A percentile compares a stretch with the other conserved stretches of the same genome.
phyloP scores from a whole-genome alignment of 768 basidiomycete genomes.

The Leccinum sublutescens region DNA sequence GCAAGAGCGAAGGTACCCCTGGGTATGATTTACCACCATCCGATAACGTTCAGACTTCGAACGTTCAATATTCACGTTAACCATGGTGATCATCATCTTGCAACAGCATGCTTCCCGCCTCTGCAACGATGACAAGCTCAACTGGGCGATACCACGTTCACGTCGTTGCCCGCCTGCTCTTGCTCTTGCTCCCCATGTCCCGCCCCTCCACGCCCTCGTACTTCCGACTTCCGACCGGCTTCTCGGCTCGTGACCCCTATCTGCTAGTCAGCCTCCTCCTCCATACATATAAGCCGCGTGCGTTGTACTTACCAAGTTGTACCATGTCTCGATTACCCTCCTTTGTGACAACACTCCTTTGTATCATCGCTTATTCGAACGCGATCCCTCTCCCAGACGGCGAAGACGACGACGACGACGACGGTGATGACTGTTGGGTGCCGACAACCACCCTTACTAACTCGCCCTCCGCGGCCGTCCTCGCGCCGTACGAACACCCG shows the following conservation, averaged over 20 bases:
- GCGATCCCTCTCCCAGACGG: constrained; percentile 9
- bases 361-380: not conserved
- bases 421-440: constrained; percentile 2
- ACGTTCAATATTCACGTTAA: too few species aligned
- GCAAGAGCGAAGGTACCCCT: too few species aligned
- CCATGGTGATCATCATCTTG: too few species aligned
- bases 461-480: constrained; percentile 6
- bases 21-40: too few species aligned
- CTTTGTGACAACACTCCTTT: constrained; percentile 18
- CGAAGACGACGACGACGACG: constrained; percentile 11
- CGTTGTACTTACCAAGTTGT: not conserved
- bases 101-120: too few species aligned
- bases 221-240: not conserved
- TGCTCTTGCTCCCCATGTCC: too few species aligned
- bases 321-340: constrained; percentile 20
- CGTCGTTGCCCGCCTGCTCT: too few species aligned
- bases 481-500: constrained; percentile 12
- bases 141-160: too few species aligned
- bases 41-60: too few species aligned
- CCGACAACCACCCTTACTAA: not conserved
- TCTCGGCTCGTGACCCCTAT: too few species aligned
- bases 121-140: too few species aligned
- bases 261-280: not conserved
- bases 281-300: not conserved
- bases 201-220: too few species aligned